A percentile compares a stretch with the other conserved stretches of the same genome.
Evolutionary conservation across 352 stramenopile genomes (phyloP).

Genomic region (Pythium periplocum): DNA sequence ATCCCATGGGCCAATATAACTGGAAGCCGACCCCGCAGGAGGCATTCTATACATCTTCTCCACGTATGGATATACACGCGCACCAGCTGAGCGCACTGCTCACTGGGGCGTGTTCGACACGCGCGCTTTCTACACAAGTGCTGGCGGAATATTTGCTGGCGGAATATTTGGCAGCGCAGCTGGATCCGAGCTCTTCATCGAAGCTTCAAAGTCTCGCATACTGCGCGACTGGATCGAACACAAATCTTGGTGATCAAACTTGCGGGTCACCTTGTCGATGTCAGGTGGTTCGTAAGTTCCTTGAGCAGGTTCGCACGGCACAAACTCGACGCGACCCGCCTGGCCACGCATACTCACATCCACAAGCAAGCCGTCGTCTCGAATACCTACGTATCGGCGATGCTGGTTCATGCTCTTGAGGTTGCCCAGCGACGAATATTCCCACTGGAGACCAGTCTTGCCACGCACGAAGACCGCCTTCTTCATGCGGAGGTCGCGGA

Average conservation of each 20-base stretch:
- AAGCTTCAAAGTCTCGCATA: constrained; percentile 67
- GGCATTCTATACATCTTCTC: no score
- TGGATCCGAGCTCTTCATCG: constrained; percentile 5
- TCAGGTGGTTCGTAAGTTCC: constrained; percentile 49
- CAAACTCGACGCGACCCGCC: constrained; percentile 70
- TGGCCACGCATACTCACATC: constrained; percentile 87
- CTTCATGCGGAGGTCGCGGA: constrained; percentile 83
- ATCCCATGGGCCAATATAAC: no score
- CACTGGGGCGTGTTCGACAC: no score
- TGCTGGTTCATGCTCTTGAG: constrained; percentile 89
- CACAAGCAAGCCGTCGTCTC: constrained; percentile 63
- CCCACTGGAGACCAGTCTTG: constrained; percentile 69
- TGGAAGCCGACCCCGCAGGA: no score
- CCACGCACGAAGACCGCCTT: constrained; percentile 42
- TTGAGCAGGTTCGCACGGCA: constrained; percentile 40
- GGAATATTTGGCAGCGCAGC: neutral
- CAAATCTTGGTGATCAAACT: constrained; percentile 65
- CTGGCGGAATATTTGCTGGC: no score
- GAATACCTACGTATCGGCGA: constrained; percentile 72
- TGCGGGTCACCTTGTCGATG: constrained; percentile 67
- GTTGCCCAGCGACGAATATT: constrained; percentile 76
- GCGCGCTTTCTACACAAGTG: no score
- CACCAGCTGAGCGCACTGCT: no score
- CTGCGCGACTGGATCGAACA: constrained; percentile 72
- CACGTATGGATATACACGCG: no score